Evolutionary conservation across 208 protist species (phyloP).

Genomic region (Sergeia podlipaevii): DNA sequence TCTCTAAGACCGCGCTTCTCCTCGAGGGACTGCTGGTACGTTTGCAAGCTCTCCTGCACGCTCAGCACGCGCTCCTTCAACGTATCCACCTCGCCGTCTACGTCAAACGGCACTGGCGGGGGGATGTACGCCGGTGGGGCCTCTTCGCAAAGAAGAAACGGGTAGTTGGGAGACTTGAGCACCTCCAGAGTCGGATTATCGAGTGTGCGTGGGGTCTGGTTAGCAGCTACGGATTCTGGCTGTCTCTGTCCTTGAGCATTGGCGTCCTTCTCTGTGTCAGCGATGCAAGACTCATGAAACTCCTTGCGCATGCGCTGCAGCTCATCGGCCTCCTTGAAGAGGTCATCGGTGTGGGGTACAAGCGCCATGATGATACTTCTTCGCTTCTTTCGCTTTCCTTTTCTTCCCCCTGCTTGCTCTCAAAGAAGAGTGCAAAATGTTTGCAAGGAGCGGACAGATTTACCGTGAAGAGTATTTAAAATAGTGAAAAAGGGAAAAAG

Average conservation of each 20-base stretch:
- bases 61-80: conserved; percentile 47
- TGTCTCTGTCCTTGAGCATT: background rate
- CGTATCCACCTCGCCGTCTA: conserved; percentile 44
- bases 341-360: conserved; percentile 24
- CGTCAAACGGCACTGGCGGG: conserved; percentile 72
- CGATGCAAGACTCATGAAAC: conserved; percentile 49
- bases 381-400: background rate
- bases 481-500: too few species aligned
- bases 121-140: conserved; percentile 72
- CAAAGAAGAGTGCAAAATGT: too few species aligned
- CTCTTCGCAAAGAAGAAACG: conserved; percentile 77
- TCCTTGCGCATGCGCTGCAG: conserved; percentile 39
- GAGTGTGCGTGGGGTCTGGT: conserved; percentile 55
- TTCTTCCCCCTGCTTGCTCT: background rate
- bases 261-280: conserved; percentile 10
- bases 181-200: conserved; percentile 53
- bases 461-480: too few species aligned
- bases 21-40: conserved; percentile 14
- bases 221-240: conserved; percentile 9
- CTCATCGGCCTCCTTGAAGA: conserved; percentile 24
- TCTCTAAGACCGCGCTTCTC: background rate
- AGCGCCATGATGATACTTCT: conserved; percentile 25
- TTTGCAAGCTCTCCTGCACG: conserved; percentile 51
- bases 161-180: conserved; percentile 76
- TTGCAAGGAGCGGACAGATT: too few species aligned